Conservation (phyloP, 208 protist genomes). For the Wallacemonas sp. region DNA sequence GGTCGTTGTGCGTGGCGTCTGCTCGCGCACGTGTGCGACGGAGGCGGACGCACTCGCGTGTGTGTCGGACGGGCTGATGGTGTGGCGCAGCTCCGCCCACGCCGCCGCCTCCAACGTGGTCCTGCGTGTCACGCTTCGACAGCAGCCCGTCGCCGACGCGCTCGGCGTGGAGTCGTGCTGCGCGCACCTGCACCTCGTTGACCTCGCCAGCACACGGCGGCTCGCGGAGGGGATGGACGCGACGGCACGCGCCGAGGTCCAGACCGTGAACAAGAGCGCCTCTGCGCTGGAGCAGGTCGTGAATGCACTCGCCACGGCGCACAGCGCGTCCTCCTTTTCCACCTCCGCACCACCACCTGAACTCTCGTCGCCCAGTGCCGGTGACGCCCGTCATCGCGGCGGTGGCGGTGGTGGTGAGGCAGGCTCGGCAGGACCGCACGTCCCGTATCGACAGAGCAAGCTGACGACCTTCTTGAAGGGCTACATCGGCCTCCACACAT, state of each 20-base stretch:
- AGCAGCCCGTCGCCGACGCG: conserved; percentile 21
- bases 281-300: conserved; percentile 91
- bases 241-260: conserved; percentile 25
- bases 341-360: too few relatives aligned
- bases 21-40: conserved; percentile 30
- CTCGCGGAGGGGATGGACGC: conserved; percentile 25
- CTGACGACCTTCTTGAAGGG: conserved; percentile 93
- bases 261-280: conserved; percentile 78
- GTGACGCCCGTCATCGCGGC: too few relatives aligned
- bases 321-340: too few relatives aligned
- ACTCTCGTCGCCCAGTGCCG: too few relatives aligned
- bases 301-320: conserved; percentile 41
- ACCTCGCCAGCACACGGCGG: conserved; percentile 89
- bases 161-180: conserved; percentile 21
- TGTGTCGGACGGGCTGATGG: conserved; percentile 75
- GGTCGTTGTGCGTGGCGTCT: conserved; percentile 38
- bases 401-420: conserved; percentile 26
- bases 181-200: conserved; percentile 88
- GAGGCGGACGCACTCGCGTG: conserved; percentile 83
- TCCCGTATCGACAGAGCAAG: conserved; percentile 87
- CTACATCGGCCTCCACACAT: conserved; percentile 67
- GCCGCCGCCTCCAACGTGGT: conserved; percentile 14
- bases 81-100: conserved; percentile 46
- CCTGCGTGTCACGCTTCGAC: not conserved
- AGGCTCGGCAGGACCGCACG: conserved; percentile 41